Evolutionary conservation across 495 filamentous ascomycete genomes (phyloP), one percentile per base, ranked within the genome.

Genomic region (Neurospora intermedia): DNA sequence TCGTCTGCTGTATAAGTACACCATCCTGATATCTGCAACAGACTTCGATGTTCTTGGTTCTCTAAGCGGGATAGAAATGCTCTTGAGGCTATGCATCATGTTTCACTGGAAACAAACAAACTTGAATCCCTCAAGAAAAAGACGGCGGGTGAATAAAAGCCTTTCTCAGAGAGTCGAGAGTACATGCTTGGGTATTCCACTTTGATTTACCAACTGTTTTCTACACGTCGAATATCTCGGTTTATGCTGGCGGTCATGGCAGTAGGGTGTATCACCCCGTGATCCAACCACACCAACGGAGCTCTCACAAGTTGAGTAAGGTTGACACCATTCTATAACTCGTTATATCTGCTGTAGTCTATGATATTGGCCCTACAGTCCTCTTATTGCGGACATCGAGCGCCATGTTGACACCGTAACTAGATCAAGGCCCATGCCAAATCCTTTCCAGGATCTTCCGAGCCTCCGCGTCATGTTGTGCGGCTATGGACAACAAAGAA

Each of bases 81-180:
- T 27, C 20, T 59, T 20, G 11, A 59, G 20, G 48, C 48, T 20
- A 27, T 7, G 48, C 74, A 75, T 81, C 8, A 59, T 59, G 31
- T 77, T 73, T 74, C 83, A 84, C 69, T 82, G 79, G 69, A 81
- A 85, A 59, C 81, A 85, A 48, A n/a, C 81, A 83, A 48, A 80
- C 69, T 62, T 84, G 80, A 5, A 43, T 6, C 81, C 75, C 0
- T 75, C 79, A 59, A 86, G 78, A 62, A 77, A 79, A 15, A 85
- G 71, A 0, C 80, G 73, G 0, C 82, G 77, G 27, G 71, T 70
- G 8, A 79, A 81, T 15, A 84, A 73, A 6, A 83, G 18, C 0
- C 71, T 78, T 74, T 85, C 82, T 73, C 85, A 83, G 71, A 76
- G 84, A 3, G 82, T 84, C 83, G 71, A 76, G 83, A 3, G 83